Conservation (phyloP, 2,329 filamentous ascomycete species). For the Diaporthe eres region DNA sequence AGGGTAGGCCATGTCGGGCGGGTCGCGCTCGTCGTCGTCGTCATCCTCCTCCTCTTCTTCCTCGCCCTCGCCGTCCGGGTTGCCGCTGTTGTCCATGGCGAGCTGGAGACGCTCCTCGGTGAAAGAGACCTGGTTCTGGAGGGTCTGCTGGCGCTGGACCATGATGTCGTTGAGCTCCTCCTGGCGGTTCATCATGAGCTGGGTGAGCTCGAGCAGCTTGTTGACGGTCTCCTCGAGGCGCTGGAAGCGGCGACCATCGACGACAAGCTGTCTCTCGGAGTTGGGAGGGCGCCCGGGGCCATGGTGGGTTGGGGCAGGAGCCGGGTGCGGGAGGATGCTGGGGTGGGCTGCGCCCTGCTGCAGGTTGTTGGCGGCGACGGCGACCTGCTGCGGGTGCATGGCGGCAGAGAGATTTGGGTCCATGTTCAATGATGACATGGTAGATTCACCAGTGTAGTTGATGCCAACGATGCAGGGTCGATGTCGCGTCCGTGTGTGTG, state of each 20-base stretch:
- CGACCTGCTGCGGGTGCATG: constrained; percentile 40
- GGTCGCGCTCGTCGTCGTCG: constrained; percentile 41
- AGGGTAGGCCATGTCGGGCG: constrained; percentile 43
- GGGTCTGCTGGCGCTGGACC: constrained; percentile 39
- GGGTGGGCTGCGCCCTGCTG: constrained; percentile 31
- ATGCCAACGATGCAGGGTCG: not conserved
- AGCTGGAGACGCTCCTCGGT: constrained; percentile 39
- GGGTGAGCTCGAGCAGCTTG: constrained; percentile 43
- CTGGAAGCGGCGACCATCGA: constrained; percentile 42
- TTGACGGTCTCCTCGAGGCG: constrained; percentile 40
- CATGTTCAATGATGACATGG: constrained; percentile 32
- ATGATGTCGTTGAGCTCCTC: constrained; percentile 43
- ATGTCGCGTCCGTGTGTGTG: not conserved
- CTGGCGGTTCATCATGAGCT: constrained; percentile 44
- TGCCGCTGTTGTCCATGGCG: constrained; percentile 36
- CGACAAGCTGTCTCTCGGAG: constrained; percentile 37
- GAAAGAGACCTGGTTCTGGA: constrained; percentile 40
- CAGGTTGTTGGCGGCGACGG: constrained; percentile 37
- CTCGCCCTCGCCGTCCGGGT: constrained; percentile 29
- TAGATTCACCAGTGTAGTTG: no score
- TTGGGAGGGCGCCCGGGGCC: constrained; percentile 41
- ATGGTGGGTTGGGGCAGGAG: constrained; percentile 21
- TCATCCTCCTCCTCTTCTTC: constrained; percentile 39
- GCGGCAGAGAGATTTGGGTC: constrained; percentile 36
- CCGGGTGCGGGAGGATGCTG: constrained; percentile 36